A percentile compares a stretch with the other conserved stretches of the same genome.
Evolutionary conservation across 176 grass and related monocot genomes (phyloP).

Genomic region (Raddia distichophylla): DNA sequence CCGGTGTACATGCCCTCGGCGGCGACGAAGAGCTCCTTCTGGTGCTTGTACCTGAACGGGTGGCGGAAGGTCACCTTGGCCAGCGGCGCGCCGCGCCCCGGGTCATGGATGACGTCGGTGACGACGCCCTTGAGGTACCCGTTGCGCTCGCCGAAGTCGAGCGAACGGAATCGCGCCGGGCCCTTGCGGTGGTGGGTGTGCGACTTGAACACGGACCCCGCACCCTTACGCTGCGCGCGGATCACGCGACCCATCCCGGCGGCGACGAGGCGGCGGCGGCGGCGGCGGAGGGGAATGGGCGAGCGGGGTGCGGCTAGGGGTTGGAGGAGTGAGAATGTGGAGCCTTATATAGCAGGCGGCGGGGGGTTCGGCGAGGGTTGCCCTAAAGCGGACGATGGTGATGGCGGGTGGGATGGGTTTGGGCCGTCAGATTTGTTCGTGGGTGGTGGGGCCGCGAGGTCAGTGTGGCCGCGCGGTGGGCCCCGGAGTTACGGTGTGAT

Average conservation of each 20-base stretch:
- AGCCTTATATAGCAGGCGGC: constrained; percentile 1
- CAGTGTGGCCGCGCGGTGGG: constrained; percentile 2
- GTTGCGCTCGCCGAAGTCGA: constrained; percentile 96
- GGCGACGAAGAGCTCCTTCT: constrained; percentile 94
- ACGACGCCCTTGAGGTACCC: constrained; percentile 90
- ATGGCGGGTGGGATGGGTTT: background rate
- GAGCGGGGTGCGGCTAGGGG: constrained; percentile 33
- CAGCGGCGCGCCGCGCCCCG: constrained; percentile 82
- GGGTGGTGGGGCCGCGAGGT: background rate
- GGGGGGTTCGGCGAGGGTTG: background rate
- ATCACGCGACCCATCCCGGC: constrained; percentile 87
- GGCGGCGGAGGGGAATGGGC: background rate
- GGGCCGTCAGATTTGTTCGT: constrained; percentile 24
- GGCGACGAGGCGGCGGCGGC: background rate
- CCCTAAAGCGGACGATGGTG: constrained; percentile 48
- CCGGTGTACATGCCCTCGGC: constrained; percentile 98
- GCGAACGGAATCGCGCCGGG: constrained; percentile 76
- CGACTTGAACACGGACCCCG: constrained; percentile 86
- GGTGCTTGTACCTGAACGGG: constrained; percentile 90
- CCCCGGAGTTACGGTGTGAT: background rate
- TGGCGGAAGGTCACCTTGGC: constrained; percentile 92
- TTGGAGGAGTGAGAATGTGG: background rate
- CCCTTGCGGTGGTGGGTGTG: constrained; percentile 99
- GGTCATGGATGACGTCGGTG: constrained; percentile 92
- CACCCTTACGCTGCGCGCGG: constrained; percentile 93